Evolutionary conservation across 352 stramenopile genomes (phyloP), one percentile per base, ranked within the genome.

Genomic region (Phytopythium ostracodes): DNA sequence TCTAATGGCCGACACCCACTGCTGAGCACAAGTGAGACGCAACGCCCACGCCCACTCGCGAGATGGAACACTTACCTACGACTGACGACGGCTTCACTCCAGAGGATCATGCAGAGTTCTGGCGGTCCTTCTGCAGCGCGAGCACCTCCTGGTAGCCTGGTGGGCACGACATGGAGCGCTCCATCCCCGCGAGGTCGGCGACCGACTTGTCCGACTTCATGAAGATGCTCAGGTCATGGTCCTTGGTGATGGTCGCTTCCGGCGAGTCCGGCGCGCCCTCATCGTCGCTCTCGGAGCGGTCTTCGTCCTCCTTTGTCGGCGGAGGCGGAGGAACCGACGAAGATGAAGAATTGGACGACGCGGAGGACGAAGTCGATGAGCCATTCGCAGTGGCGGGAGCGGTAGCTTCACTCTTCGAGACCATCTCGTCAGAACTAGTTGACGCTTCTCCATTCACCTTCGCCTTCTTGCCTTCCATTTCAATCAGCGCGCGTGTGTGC

Each of bases 161-260:
- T 18, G 83, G 83, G 57, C 79, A 89, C 46, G 80, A 88, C 83
- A 92, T 92, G 27, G 83, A 92, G 44, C 80, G 80, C 61, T 92
- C 83, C 25, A 89, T 61, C 4, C 71, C 70, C 10, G 80, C 80
- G 52, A 92, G 73, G 27, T 89, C 77, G 20, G 72, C 68, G 38
- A 92, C 79, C 44, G 83, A 92, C 62, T 89, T 87, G 61, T 86
- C 78, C 4, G 83, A 90, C 46, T 85, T 87, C 33, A 73, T 76
- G 47, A 94, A 62, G 56, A 92, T 91, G 68, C 81, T 92, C 53
- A 92, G 63, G 64, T 94, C 85, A 56, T 91, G 81, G 40, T 88
- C 77, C 60, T 84, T 81, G 4, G 83, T 92, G 66, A 94, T 91
- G 18, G 80, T 91, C 27, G 77, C 62, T 14, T 77, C 64, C 10